phyloP scores from a whole-genome alignment of 2,329 filamentous ascomycete species.

The Claviceps fusiformis region DNA sequence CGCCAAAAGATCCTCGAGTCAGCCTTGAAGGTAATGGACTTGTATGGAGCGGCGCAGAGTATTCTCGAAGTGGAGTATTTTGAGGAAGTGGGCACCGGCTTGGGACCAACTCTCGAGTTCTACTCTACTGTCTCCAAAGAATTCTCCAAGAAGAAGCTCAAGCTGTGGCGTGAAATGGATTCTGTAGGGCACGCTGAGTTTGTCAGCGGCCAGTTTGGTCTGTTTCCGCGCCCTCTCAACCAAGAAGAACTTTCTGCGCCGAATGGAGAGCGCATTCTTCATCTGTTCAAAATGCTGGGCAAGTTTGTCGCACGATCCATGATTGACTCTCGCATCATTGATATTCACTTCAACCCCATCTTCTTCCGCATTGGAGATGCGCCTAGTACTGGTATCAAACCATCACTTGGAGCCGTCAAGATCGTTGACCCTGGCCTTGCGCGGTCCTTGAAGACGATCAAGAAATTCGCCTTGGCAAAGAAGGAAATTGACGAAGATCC shows the following conservation, averaged over 20 bases:
- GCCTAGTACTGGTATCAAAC: constrained; percentile 47
- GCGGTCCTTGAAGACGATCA: constrained; percentile 72
- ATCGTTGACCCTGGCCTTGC: constrained; percentile 78
- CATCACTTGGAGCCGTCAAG: constrained; percentile 80
- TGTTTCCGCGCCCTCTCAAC: constrained; percentile 87
- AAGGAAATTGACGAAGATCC: constrained; percentile 65
- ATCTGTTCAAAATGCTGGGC: constrained; percentile 83
- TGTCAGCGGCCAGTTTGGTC: constrained; percentile 67
- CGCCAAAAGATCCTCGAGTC: constrained; percentile 91
- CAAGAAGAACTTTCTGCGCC: constrained; percentile 60
- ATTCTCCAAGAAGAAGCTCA: constrained; percentile 93
- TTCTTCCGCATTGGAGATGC: constrained; percentile 90
- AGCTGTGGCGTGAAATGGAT: constrained; percentile 90
- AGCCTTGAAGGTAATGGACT: constrained; percentile 95
- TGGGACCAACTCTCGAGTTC: constrained; percentile 92
- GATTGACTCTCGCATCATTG: constrained; percentile 96
- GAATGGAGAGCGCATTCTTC: constrained; percentile 74
- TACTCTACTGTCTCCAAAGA: constrained; percentile 96
- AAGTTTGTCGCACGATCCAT: constrained; percentile 97
- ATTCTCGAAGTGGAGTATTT: constrained; percentile 97
- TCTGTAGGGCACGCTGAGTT: constrained; percentile 60
- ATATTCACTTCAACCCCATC: constrained; percentile 91
- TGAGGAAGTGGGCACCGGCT: constrained; percentile 90
- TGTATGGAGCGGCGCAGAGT: constrained; percentile 93
- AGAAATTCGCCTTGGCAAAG: constrained; percentile 75